phyloP scores from a whole-genome alignment of 2,329 filamentous ascomycete species.

The Zasmidium angulare region DNA sequence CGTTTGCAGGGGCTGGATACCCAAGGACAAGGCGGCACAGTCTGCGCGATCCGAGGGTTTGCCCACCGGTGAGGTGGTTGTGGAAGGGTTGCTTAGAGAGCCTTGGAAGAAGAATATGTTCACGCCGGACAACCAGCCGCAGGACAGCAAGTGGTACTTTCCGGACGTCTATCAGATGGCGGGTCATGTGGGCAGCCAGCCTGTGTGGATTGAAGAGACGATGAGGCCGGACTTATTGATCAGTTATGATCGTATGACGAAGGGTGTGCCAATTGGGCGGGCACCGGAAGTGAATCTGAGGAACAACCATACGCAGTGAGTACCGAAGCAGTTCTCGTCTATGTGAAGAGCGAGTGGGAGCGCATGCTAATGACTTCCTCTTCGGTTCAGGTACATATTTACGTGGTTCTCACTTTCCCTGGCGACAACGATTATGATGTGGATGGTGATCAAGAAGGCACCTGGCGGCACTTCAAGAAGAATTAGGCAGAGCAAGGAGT shows the following conservation, averaged over 20 bases:
- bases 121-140: constrained; percentile 84
- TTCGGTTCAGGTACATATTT: constrained; percentile 70
- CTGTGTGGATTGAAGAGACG: constrained; percentile 94
- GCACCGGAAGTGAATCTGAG: constrained; percentile 85
- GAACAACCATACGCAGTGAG: constrained; percentile 85
- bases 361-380: neutral
- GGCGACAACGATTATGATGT: constrained; percentile 92
- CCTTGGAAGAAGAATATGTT: constrained; percentile 99
- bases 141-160: constrained; percentile 87
- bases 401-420: constrained; percentile 85
- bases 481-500: constrained; percentile 23
- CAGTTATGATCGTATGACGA: constrained; percentile 71
- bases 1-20: constrained; percentile 90
- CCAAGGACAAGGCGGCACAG: constrained; percentile 69
- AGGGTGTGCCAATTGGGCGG: constrained; percentile 86
- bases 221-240: constrained; percentile 82
- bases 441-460: constrained; percentile 86
- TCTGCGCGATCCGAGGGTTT: constrained; percentile 62
- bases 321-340: neutral
- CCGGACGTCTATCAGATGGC: constrained; percentile 95
- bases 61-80: constrained; percentile 67
- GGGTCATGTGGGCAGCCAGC: constrained; percentile 72
- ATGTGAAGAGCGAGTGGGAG: neutral
- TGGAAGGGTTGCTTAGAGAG: constrained; percentile 82
- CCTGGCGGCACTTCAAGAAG: constrained; percentile 24